Conservation (phyloP, 1,139 yeast species). For the Yamadazyma aaseri region DNA sequence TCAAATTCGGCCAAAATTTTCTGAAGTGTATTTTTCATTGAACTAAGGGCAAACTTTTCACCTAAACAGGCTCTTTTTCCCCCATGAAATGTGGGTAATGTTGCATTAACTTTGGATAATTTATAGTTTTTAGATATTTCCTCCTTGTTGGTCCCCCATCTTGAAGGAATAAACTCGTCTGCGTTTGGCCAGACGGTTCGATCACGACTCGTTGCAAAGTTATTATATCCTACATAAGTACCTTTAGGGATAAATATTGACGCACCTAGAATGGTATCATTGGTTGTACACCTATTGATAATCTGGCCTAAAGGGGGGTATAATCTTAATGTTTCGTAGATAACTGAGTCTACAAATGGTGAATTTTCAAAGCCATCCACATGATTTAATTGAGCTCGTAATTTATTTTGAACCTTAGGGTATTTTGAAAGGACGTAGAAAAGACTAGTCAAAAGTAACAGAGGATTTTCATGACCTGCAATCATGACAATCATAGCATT, state of each 20-base stretch:
- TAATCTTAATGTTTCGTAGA: slow-evolving; percentile 53
- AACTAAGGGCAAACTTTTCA: slow-evolving; percentile 54
- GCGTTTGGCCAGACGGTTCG: slow-evolving; percentile 46
- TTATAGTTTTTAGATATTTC: slow-evolving; percentile 40
- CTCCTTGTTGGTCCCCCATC: slow-evolving; percentile 52
- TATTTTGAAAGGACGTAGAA: slow-evolving; percentile 48
- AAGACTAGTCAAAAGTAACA: slow-evolving; percentile 48
- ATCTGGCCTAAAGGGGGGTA: slow-evolving; percentile 62
- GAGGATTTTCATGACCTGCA: slow-evolving; percentile 68
- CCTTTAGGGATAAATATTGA: slow-evolving; percentile 51
- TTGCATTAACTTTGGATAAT: slow-evolving; percentile 42
- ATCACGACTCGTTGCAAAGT: slow-evolving; percentile 56
- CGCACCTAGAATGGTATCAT: slow-evolving; percentile 36
- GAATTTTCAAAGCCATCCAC: slow-evolving; percentile 5
- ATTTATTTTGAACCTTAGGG: slow-evolving; percentile 30
- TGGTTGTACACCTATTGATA: slow-evolving; percentile 49
- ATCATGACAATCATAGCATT: slow-evolving; percentile 58
- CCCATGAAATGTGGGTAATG: slow-evolving; percentile 59
- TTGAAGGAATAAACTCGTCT: slow-evolving; percentile 46
- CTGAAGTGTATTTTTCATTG: slow-evolving; percentile 38
- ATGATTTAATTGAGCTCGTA: slow-evolving; percentile 20
- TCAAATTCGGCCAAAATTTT: slow-evolving; percentile 35
- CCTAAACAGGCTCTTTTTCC: slow-evolving; percentile 63
- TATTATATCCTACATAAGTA: slow-evolving; percentile 57
- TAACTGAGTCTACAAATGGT: slow-evolving; percentile 26